Evolutionary conservation across 2,329 filamentous ascomycete genomes (phyloP).

Genomic region (Claviceps humidiphila): DNA sequence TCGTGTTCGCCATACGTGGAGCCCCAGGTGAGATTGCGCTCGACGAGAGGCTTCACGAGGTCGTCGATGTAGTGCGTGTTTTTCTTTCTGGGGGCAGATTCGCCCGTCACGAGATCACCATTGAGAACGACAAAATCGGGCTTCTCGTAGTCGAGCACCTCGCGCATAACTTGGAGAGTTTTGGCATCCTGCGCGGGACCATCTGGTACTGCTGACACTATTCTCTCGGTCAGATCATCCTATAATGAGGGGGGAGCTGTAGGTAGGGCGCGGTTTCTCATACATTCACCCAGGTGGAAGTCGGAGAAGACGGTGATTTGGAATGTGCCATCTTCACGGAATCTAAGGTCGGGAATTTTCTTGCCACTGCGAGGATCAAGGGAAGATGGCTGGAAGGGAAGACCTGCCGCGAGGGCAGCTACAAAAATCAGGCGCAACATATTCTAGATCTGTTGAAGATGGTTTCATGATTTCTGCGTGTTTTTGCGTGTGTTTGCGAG

Average conservation of each 20-base stretch:
- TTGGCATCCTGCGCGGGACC: slow-evolving; percentile 40
- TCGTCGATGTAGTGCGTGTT: slow-evolving; percentile 41
- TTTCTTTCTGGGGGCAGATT: slow-evolving; percentile 43
- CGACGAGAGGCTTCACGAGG: slow-evolving; percentile 43
- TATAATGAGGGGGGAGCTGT: background rate
- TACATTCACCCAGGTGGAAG: slow-evolving; percentile 2
- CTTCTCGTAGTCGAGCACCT: slow-evolving; percentile 41
- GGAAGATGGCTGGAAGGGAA: background rate
- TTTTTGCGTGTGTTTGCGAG: background rate
- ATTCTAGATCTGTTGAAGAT: background rate
- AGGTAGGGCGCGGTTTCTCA: background rate
- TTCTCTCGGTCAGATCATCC: background rate
- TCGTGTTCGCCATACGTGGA: slow-evolving; percentile 64
- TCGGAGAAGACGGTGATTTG: slow-evolving; percentile 4
- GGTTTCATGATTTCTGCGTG: background rate
- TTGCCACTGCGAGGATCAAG: background rate
- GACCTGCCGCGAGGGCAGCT: background rate
- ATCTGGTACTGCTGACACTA: background rate
- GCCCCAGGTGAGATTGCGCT: slow-evolving; percentile 45
- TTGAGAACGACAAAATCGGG: slow-evolving; percentile 55
- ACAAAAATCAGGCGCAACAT: background rate
- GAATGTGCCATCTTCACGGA: background rate
- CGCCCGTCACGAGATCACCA: slow-evolving; percentile 58
- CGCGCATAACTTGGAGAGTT: slow-evolving; percentile 41
- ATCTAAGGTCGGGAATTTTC: background rate